phyloP scores from a whole-genome alignment of 768 basidiomycete species.

The Exidia glandulosa region DNA sequence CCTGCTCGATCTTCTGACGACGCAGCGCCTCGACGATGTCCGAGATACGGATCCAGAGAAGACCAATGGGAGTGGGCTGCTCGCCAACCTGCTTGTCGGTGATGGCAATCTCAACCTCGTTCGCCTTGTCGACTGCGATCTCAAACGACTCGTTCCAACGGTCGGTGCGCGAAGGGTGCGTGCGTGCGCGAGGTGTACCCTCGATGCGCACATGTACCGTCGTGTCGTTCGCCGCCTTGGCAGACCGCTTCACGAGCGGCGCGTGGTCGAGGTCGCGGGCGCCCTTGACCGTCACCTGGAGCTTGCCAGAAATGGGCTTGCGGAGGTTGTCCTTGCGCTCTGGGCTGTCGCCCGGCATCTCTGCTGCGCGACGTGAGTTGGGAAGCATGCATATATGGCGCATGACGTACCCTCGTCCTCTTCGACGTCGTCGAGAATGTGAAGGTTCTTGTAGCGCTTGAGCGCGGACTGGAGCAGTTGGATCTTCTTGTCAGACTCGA shows the following conservation, averaged over 20 bases:
- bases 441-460: slow-evolving; percentile 91
- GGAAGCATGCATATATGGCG: background rate
- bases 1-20: slow-evolving; percentile 82
- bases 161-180: slow-evolving; percentile 88
- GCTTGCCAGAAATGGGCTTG: slow-evolving; percentile 87
- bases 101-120: slow-evolving; percentile 93
- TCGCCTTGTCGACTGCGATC: slow-evolving; percentile 93
- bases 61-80: slow-evolving; percentile 80
- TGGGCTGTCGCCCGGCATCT: slow-evolving; percentile 53
- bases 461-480: slow-evolving; percentile 84
- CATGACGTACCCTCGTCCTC: slow-evolving; percentile 52
- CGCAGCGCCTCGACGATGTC: slow-evolving; percentile 90
- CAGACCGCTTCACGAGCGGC: slow-evolving; percentile 61
- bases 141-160: slow-evolving; percentile 98
- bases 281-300: slow-evolving; percentile 77
- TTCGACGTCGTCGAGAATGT: slow-evolving; percentile 76
- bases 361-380: slow-evolving; percentile 10
- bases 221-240: slow-evolving; percentile 73
- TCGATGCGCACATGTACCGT: slow-evolving; percentile 92
- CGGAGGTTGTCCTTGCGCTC: slow-evolving; percentile 90
- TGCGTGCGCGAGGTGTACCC: slow-evolving; percentile 83
- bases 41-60: slow-evolving; percentile 88
- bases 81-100: slow-evolving; percentile 87
- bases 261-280: slow-evolving; percentile 95
- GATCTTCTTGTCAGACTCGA: slow-evolving; percentile 95